Evolutionary conservation across 164 flowering plant genomes (phyloP).

Genomic region (Saururus chinensis): DNA sequence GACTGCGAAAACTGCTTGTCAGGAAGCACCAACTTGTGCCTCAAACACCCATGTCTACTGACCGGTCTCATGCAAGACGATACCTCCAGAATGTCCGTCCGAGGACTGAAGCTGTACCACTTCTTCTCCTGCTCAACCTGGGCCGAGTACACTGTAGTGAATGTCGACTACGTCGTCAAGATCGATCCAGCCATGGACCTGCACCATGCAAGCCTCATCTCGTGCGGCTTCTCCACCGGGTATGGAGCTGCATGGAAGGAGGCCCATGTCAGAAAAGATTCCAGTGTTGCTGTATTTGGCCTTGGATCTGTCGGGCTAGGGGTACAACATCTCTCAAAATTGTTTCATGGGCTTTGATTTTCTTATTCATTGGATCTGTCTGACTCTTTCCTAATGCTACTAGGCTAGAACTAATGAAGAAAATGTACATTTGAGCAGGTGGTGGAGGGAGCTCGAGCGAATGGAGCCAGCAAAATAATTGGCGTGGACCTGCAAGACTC

Average conservation of each 20-base stretch:
- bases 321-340: conserved; percentile 10
- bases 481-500: conserved; percentile 29
- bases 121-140: conserved; percentile 29
- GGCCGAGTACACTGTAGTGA: conserved; percentile 31
- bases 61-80: conserved; percentile 33
- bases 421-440: conserved; percentile 24
- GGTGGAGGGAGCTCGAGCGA: conserved; percentile 22
- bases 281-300: conserved; percentile 36
- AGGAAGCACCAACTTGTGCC: conserved; percentile 22
- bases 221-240: conserved; percentile 29
- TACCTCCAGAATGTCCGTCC: conserved; percentile 23
- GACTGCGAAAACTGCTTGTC: conserved; percentile 24
- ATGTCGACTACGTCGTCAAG: conserved; percentile 18
- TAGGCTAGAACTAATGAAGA: too few relatives aligned
- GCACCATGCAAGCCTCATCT: conserved; percentile 20
- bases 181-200: conserved; percentile 11
- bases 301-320: conserved; percentile 55
- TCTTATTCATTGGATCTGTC: too few relatives aligned
- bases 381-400: too few relatives aligned
- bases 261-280: conserved; percentile 24
- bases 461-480: conserved; percentile 36
- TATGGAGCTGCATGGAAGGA: conserved; percentile 38
- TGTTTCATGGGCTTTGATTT: too few relatives aligned
- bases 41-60: conserved; percentile 6
- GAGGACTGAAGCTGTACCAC: conserved; percentile 35